A percentile compares a stretch with the other conserved stretches of the same genome.
These are phyloP conservation scores for Paecilomyces dactylethromorphus DNA, from an alignment of 2,329 filamentous ascomycete genomes.

Conservation along the genomic window DNA sequence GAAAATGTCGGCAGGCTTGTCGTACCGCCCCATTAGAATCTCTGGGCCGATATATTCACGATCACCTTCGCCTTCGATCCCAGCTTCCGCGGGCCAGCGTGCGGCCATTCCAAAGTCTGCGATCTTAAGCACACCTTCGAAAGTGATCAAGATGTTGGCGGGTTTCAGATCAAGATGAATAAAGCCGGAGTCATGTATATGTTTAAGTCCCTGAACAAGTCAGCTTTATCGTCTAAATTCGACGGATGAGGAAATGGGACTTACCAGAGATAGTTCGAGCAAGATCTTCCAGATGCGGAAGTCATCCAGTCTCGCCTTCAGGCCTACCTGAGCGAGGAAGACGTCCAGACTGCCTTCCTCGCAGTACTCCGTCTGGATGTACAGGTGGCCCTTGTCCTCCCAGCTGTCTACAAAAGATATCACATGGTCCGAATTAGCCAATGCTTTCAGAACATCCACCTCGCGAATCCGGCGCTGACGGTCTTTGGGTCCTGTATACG, in stretches of 20 bases:
- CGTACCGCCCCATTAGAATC: slow-evolving; percentile 76
- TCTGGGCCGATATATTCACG: slow-evolving; percentile 95
- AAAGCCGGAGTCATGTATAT: slow-evolving; percentile 84
- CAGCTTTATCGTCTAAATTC: background rate
- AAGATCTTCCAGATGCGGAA: slow-evolving; percentile 99
- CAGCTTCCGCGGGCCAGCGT: slow-evolving; percentile 65
- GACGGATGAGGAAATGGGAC: slow-evolving; percentile 24
- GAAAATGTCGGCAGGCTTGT: slow-evolving; percentile 90
- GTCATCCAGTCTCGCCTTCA: slow-evolving; percentile 83
- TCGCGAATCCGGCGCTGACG: slow-evolving; percentile 79
- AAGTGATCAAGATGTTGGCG: slow-evolving; percentile 60
- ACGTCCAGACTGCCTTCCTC: slow-evolving; percentile 85
- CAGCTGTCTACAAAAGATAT: slow-evolving; percentile 78
- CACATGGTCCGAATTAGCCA: slow-evolving; percentile 77
- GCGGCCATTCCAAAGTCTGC: slow-evolving; percentile 68
- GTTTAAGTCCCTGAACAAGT: slow-evolving; percentile 64
- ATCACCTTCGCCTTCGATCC: slow-evolving; percentile 87
- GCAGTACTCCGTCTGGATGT: slow-evolving; percentile 96
- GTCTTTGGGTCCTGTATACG: slow-evolving; percentile 71
- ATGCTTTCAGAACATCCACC: slow-evolving; percentile 68
- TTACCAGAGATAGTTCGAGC: slow-evolving; percentile 74
- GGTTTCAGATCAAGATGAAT: slow-evolving; percentile 63
- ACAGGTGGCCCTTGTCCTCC: slow-evolving; percentile 79
- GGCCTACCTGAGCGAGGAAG: slow-evolving; percentile 76
- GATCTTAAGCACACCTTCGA: slow-evolving; percentile 60